phyloP scores from a whole-genome alignment of 2,329 filamentous ascomycete species.

The Capronia coronata region DNA sequence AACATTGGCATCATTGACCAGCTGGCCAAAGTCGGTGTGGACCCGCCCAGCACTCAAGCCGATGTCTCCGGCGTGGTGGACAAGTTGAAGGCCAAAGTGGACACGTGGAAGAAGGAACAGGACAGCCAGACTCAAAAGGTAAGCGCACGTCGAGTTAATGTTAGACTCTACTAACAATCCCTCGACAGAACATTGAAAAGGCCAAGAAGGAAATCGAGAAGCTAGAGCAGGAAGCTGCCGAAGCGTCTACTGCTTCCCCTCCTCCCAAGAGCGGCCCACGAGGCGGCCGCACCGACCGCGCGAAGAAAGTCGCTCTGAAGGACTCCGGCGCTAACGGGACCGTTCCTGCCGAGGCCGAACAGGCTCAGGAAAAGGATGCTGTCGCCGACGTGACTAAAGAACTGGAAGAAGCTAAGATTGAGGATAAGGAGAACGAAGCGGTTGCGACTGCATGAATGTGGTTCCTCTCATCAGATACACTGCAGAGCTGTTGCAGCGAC shows the following conservation, averaged over 20 bases:
- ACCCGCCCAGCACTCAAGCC: constrained; percentile 77
- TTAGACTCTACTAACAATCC: constrained; percentile 26
- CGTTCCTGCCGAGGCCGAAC: constrained; percentile 47
- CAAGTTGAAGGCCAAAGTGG: constrained; percentile 88
- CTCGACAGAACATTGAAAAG: constrained; percentile 81
- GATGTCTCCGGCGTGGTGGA: constrained; percentile 75
- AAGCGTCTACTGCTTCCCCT: constrained; percentile 44
- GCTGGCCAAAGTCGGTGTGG: constrained; percentile 73
- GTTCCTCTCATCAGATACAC: not conserved
- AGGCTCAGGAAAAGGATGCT: constrained; percentile 53
- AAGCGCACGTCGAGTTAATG: constrained; percentile 35
- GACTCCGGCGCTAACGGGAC: constrained; percentile 49
- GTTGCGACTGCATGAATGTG: constrained; percentile 7
- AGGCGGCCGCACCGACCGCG: constrained; percentile 43
- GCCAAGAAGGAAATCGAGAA: constrained; percentile 92
- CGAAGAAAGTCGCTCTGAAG: constrained; percentile 48
- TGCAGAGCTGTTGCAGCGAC: not conserved
- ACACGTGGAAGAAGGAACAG: constrained; percentile 87
- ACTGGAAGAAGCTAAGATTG: constrained; percentile 54
- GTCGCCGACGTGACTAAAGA: constrained; percentile 54
- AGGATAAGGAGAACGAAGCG: constrained; percentile 39
- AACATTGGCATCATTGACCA: constrained; percentile 89
- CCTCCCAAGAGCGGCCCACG: constrained; percentile 31
- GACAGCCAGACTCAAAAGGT: constrained; percentile 83
- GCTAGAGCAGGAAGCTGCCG: constrained; percentile 65